Evolutionary conservation across 176 grass and related monocot species (phyloP).

Genomic region (Avena atlantica): DNA sequence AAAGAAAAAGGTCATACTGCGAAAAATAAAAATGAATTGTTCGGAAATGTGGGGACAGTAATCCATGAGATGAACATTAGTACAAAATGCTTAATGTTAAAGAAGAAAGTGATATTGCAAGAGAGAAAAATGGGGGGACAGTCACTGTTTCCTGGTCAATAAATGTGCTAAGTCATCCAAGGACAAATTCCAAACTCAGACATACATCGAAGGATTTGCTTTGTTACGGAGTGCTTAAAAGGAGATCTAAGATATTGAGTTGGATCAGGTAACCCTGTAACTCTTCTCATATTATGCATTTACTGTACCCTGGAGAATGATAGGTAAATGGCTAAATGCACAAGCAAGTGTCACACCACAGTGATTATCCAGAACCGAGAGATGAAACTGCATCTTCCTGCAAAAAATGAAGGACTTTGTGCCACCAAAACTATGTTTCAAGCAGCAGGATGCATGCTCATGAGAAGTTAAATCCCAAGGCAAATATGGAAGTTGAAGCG

Average conservation of each 20-base stretch:
- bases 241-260: background rate
- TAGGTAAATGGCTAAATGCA: background rate
- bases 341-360: background rate
- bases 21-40: background rate
- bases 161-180: background rate
- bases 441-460: background rate
- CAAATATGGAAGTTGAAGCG: background rate
- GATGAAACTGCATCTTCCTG: background rate
- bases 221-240: background rate
- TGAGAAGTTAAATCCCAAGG: slow-evolving; percentile 6
- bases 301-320: slow-evolving; percentile 20
- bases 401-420: slow-evolving; percentile 2
- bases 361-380: slow-evolving; percentile 10
- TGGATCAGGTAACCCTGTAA: background rate
- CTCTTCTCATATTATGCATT: background rate
- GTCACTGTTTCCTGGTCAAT: background rate
- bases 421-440: slow-evolving; percentile 30
- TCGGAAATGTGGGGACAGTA: background rate
- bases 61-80: slow-evolving; percentile 2
- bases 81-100: slow-evolving; percentile 14
- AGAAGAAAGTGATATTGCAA: background rate
- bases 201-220: slow-evolving; percentile 21
- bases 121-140: background rate
- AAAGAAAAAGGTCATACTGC: background rate
- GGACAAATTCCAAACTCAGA: background rate